Conservation (phyloP, 257 asterid species). For the Petunia secreta region DNA sequence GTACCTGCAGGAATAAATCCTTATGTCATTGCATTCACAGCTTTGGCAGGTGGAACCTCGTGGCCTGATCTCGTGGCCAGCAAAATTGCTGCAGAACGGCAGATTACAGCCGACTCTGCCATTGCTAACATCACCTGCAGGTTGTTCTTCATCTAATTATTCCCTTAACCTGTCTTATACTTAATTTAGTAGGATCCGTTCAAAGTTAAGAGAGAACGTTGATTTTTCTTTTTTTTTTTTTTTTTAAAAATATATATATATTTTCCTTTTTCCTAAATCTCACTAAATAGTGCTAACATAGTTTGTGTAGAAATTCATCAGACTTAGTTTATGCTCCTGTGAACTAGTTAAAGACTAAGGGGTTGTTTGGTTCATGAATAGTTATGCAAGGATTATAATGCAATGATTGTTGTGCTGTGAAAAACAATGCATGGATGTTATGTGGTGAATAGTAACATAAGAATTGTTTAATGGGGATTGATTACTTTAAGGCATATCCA, state of each 20-base stretch:
- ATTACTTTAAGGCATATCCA: too few relatives aligned
- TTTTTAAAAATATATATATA: neutral
- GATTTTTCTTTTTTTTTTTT: neutral
- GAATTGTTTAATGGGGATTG: too few relatives aligned
- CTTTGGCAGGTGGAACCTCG: constrained; percentile 90
- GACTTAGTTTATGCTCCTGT: neutral
- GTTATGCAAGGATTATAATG: neutral
- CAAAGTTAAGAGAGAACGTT: neutral
- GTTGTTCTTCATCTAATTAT: constrained; percentile 33
- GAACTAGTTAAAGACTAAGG: neutral
- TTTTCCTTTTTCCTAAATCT: neutral
- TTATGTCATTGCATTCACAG: constrained; percentile 81
- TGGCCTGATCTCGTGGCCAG: constrained; percentile 99
- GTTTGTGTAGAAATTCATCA: neutral
- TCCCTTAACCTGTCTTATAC: neutral
- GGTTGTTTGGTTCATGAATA: neutral
- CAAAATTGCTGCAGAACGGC: constrained; percentile 97
- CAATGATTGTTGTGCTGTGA: neutral
- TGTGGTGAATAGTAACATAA: too few relatives aligned
- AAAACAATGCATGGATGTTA: too few relatives aligned
- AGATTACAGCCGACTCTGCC: constrained; percentile 93
- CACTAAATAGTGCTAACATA: neutral
- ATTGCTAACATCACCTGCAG: constrained; percentile 98
- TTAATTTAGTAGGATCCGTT: neutral
- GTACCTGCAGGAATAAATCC: constrained; percentile 68